Conservation (phyloP, 352 stramenopile genomes). For the Phytophthora macrochlamydospora region DNA sequence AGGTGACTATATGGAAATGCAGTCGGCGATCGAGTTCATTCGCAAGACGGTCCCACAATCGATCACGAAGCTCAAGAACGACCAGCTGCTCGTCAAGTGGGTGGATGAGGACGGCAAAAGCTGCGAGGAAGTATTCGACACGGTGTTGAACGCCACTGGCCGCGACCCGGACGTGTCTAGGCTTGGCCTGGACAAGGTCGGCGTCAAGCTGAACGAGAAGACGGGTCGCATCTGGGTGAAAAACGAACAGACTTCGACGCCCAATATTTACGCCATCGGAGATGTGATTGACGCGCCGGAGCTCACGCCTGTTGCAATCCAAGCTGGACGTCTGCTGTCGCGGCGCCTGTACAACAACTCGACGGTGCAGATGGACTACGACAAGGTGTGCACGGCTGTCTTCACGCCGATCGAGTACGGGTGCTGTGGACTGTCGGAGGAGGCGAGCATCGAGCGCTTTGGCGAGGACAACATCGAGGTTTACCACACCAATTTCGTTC, state of each 20-base stretch:
- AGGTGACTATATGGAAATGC: constrained; percentile 91
- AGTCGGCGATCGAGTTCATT: constrained; percentile 93
- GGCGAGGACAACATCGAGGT: constrained; percentile 94
- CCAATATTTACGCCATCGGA: constrained; percentile 97
- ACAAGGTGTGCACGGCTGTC: constrained; percentile 92
- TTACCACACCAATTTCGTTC: constrained; percentile 96
- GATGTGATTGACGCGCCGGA: constrained; percentile 97
- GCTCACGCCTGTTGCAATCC: constrained; percentile 98
- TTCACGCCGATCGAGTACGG: constrained; percentile 99
- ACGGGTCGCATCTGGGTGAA: constrained; percentile 92
- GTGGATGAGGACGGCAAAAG: constrained; percentile 56
- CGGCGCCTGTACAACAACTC: constrained; percentile 91
- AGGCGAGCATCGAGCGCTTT: constrained; percentile 91
- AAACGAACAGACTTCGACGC: constrained; percentile 93
- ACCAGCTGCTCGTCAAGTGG: constrained; percentile 85
- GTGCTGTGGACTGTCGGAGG: constrained; percentile 96
- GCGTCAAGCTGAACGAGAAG: constrained; percentile 89
- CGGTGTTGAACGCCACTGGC: constrained; percentile 95
- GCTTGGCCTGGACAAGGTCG: constrained; percentile 87
- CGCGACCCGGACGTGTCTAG: constrained; percentile 92
- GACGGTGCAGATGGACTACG: constrained; percentile 91
- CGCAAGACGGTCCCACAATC: constrained; percentile 89
- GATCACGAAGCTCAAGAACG: constrained; percentile 91
- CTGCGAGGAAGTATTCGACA: constrained; percentile 94
- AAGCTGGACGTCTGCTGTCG: constrained; percentile 92